Evolutionary conservation across 2,329 filamentous ascomycete species (phyloP), one percentile per base, ranked within the genome.

Genomic region (Fusarium veterinarium): DNA sequence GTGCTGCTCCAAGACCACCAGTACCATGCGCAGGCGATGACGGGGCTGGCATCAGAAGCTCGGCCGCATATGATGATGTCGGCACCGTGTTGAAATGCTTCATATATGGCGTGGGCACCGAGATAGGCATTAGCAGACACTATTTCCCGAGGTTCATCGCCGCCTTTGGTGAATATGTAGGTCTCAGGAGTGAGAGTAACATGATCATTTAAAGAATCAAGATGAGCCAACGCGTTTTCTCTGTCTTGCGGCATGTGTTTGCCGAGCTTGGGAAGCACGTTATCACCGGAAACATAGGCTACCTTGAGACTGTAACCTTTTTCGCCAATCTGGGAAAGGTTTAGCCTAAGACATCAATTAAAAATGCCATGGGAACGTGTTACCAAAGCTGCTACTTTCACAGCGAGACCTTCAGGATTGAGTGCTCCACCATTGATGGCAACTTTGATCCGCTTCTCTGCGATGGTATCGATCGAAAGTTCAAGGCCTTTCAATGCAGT

Each of bases 11-110:
- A 57, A 12, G 41, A 57, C 31, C 53, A 45, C 53, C 53, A 57
- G n/a, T 46, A 57, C 53, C 53, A 57, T 17, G 53, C 40, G n/a
- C 30, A 45, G 23, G 53, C 53, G 31, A 57, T 57, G 19, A 57
- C 53, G 4, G 53, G 53, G 23, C 53, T 57, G 13, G 53, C 53
- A 35, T 57, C 53, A 4, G 53, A 45, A n/a, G 30, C 53, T 28
- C 40, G 40, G 4, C 53, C 40, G 8, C 53, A 57, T 23, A 57
- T 57, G 23, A 57, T 57, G 30, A 57, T 57, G 7, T 57, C 53
- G 10, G 53, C 53, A 14, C 40, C 40, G 13, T 35, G 30, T 25
- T 33, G n/a, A 20, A 57, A 46, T n/a, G 40, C 53, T n/a, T 46
- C 53, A 8, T 46, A 33, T 6, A 57, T 57, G 6, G 40, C 40